Evolutionary conservation across 306 rosid genomes (phyloP), one percentile per base, ranked within the genome.

Genomic region (Delonix regia): DNA sequence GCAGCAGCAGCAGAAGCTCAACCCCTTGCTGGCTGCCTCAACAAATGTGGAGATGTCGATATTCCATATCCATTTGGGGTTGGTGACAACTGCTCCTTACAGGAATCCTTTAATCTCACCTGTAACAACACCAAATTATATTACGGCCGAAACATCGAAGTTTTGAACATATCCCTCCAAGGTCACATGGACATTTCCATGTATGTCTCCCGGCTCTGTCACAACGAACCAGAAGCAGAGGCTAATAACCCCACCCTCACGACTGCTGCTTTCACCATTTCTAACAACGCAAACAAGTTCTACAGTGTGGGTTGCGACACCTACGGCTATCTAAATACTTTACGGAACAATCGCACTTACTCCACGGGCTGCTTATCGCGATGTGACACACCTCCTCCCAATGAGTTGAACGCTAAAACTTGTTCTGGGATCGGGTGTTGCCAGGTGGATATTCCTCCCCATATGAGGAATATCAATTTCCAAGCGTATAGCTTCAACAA

Each of bases 21-120:
- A 60, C 14, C 66, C 41, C 66, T 60, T 30, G 41, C 14, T 13
- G 39, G 66, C 41, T 60, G 66, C 41, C 42, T 14, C 7, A 39
- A 13, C 14, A 28, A 47, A 5, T 85, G 87, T 22, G 91, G 89
- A 6, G 41, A 78, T 0, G 3, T 85, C 0, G 33, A 44, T 2
- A 85, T 88, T 39, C 89, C 87, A 22, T 88, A 83, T 63, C 91
- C 89, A 2, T 88, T 85, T 21, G 87, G 91, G 2, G 47, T 64
- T 3, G 70, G 70, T 0, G 25, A 3, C 3, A 38, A 25, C 3
- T 83, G 86, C 24, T 78, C 28, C 60, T 59, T 70, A 0, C 38
- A 78, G 9, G 0, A 9, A 10, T 12, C 27, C 0, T 83, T 83
- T 62, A 2, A 13, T n/a, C 38, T 87, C 3, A 2, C 13, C 0